Evolutionary conservation across 2,329 filamentous ascomycete species (phyloP).

Genomic region (Akanthomyces muscarius): DNA sequence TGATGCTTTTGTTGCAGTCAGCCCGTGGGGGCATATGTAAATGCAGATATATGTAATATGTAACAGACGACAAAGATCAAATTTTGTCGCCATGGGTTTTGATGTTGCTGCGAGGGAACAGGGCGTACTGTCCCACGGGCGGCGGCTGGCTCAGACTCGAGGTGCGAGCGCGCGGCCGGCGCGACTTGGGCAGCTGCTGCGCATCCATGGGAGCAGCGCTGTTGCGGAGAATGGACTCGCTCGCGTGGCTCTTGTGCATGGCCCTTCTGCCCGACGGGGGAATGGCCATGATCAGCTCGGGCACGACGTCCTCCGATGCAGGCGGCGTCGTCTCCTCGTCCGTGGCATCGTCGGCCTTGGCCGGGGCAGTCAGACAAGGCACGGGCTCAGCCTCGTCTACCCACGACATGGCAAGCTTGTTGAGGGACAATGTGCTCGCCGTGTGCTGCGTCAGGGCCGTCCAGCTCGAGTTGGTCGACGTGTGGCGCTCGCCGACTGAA

Average conservation of each 20-base stretch:
- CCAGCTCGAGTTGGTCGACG: constrained; percentile 50
- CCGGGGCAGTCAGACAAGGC: constrained; percentile 18
- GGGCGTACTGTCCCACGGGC: constrained; percentile 44
- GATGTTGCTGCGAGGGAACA: constrained; percentile 39
- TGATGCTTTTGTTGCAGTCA: neutral
- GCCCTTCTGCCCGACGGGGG: constrained; percentile 23
- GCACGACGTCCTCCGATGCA: constrained; percentile 29
- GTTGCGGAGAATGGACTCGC: constrained; percentile 34
- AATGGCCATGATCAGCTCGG: constrained; percentile 33
- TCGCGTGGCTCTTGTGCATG: constrained; percentile 36
- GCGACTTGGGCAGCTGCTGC: constrained; percentile 28
- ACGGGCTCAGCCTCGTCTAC: constrained; percentile 31
- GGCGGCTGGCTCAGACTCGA: constrained; percentile 43
- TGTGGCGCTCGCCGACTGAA: constrained; percentile 47
- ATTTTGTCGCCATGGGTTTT: constrained; percentile 24
- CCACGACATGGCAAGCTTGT: constrained; percentile 31
- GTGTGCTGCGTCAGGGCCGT: constrained; percentile 54
- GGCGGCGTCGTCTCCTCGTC: constrained; percentile 25
- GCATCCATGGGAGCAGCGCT: constrained; percentile 27
- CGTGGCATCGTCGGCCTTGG: neutral
- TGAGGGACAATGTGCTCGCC: constrained; percentile 45
- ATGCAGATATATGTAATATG: neutral
- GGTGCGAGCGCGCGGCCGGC: constrained; percentile 42
- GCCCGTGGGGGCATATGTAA: constrained; percentile 3
- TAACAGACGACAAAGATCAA: neutral